Evolutionary conservation across 306 rosid species (phyloP).

Genomic region (Nissolia schottii): DNA sequence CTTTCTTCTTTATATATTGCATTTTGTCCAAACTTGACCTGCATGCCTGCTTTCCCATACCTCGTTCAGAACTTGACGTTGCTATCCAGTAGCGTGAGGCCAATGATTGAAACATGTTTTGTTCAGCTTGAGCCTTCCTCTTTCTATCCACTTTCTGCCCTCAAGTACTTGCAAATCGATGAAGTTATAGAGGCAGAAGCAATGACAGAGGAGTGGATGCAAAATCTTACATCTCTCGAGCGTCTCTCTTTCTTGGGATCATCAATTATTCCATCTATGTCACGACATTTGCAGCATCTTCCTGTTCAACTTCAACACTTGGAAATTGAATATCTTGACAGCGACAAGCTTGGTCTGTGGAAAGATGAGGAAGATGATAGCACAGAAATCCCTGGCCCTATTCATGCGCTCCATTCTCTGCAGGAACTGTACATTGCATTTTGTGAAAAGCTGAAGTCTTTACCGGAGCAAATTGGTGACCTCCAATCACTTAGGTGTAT

Average conservation of each 20-base stretch:
- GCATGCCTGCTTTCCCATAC: not conserved
- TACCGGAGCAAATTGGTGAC: not conserved
- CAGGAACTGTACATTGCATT: not conserved
- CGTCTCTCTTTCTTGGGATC: not conserved
- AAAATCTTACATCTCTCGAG: not conserved
- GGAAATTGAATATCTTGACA: accelerated
- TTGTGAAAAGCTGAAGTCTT: not conserved
- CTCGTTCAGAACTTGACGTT: too few species aligned
- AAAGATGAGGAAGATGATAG: not conserved
- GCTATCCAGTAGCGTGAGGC: not conserved
- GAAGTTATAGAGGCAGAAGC: not conserved
- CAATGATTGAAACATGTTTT: not conserved
- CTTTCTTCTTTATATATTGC: not conserved
- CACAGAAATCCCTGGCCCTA: not conserved
- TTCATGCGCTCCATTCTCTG: not conserved
- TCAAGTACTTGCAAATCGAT: not conserved
- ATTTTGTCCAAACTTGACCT: not conserved
- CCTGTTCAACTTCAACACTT: not conserved
- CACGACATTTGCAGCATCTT: not conserved
- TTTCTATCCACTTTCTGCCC: not conserved
- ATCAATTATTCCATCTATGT: not conserved
- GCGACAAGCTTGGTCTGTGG: not conserved
- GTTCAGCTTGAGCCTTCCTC: not conserved
- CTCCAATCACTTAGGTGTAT: not conserved
- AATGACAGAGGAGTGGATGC: not conserved